Percentiles rank a stretch among this genome's conserved stretches.
Evolutionary conservation across 2,329 filamentous ascomycete genomes (phyloP).

Genomic region (Colletotrichum orbiculare): DNA sequence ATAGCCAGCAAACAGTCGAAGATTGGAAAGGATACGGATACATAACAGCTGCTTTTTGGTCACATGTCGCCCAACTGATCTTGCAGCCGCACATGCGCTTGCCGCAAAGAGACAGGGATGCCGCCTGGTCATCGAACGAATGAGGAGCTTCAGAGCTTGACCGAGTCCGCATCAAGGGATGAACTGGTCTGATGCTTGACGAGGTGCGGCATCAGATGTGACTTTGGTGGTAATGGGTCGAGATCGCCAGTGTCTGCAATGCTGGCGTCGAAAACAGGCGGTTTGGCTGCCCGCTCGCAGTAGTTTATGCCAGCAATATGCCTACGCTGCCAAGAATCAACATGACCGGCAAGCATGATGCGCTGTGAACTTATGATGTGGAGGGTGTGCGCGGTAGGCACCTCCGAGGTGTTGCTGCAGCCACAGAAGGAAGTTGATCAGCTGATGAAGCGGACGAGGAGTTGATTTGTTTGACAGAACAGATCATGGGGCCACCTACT

Average conservation of each 20-base stretch:
- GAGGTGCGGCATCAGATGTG: constrained; percentile 14
- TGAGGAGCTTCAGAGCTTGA: neutral
- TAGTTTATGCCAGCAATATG: too few relatives aligned
- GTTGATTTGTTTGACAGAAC: constrained; percentile 18
- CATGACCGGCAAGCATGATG: neutral
- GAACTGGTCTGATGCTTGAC: constrained; percentile 13
- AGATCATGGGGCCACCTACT: constrained; percentile 14
- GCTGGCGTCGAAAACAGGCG: neutral
- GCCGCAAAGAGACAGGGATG: constrained; percentile 20
- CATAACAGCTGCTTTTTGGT: too few relatives aligned
- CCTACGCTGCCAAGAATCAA: neutral
- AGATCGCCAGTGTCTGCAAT: constrained; percentile 1
- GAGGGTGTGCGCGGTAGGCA: constrained; percentile 1
- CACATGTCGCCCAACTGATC: neutral
- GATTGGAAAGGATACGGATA: neutral
- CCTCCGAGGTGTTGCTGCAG: constrained; percentile 13
- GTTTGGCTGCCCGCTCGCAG: too few relatives aligned
- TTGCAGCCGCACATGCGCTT: constrained; percentile 10
- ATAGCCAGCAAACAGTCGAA: constrained; percentile 14
- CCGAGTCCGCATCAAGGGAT: constrained; percentile 26
- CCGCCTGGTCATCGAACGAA: neutral
- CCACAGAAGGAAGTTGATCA: constrained; percentile 31
- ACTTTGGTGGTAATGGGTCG: constrained; percentile 9
- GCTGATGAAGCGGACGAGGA: constrained; percentile 15
- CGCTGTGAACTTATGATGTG: too few relatives aligned